phyloP scores from a whole-genome alignment of 495 filamentous ascomycete genomes.

The Penicillium atrosanguineum region DNA sequence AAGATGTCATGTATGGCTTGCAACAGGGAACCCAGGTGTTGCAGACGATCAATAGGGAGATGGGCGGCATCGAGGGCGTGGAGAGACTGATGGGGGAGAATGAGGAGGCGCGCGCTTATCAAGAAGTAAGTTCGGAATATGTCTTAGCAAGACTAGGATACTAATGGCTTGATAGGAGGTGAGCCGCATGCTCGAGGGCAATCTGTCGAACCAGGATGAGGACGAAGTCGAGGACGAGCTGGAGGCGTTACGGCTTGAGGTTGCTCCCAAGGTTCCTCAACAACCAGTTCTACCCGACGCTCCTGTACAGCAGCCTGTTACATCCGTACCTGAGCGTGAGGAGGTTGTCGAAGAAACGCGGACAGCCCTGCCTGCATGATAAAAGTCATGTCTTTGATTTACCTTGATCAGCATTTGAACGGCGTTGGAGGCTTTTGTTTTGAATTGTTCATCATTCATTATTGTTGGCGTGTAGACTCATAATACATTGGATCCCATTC shows the following conservation, averaged over 20 bases:
- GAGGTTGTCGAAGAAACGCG: slow-evolving; percentile 39
- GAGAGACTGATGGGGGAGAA: slow-evolving; percentile 92
- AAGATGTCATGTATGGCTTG: slow-evolving; percentile 88
- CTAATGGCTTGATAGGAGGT: slow-evolving; percentile 60
- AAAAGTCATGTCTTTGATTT: neutral
- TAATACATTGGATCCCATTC: slow-evolving; percentile 3
- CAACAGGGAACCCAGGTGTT: slow-evolving; percentile 90
- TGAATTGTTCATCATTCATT: slow-evolving; percentile 12
- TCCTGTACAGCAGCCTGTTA: slow-evolving; percentile 17
- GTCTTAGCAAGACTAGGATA: neutral
- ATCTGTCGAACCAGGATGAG: slow-evolving; percentile 88
- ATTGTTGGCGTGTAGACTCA: slow-evolving; percentile 9
- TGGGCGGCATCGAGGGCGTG: slow-evolving; percentile 90
- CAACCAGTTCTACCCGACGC: neutral
- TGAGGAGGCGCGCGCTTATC: slow-evolving; percentile 83
- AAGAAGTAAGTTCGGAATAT: slow-evolving; percentile 56
- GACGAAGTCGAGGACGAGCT: slow-evolving; percentile 97
- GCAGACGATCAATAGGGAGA: slow-evolving; percentile 87
- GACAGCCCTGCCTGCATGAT: slow-evolving; percentile 30
- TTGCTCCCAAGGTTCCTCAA: slow-evolving; percentile 38
- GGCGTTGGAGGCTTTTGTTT: slow-evolving; percentile 27
- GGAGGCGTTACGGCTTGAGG: slow-evolving; percentile 70
- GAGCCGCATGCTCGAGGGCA: slow-evolving; percentile 81
- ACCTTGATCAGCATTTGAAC: slow-evolving; percentile 18
- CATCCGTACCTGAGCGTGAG: slow-evolving; percentile 3